Base-by-base conservation (phyloP, 352 stramenopile species). In the Phytophthora chlamydospora region DNA sequence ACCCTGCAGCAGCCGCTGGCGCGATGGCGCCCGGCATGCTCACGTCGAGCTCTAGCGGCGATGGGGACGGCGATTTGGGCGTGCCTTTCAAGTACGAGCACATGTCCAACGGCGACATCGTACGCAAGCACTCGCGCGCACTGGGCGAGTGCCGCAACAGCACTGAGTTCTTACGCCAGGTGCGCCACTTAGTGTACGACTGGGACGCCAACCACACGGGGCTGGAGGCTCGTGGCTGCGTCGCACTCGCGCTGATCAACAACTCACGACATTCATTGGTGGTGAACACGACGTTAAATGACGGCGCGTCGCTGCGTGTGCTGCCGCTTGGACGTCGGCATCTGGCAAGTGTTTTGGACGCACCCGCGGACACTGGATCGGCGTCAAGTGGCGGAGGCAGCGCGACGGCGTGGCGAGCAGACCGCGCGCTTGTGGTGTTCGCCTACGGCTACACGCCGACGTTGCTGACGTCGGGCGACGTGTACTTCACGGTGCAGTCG, bases 121-220 rank as follows among this genome's bases (percentile, higher is more conserved):
- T 94, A 12, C 58, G 65, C 12, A 93, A 93, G 62, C 87, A 94
- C 58, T 88, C 83, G 4, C 71, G 68, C 32, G 66, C 75, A 19
- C 44, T 95, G 3, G 38, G 62, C 3, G 55, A 76, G 38, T 90
- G 77, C 35, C 57, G 47, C 31, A 91, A 70, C 7, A 80, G 68
- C 32, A 61, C 73, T 0, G 63, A 90, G 42, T 90, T 92, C 42
- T 41, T 90, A 41, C 66, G 78, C 14, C 77, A 91, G 45, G 58
- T 92, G 29, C 73, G 83, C 10, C 87, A 95, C 42, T 64, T 95
- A 8, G 84, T 94, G 4, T 95, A 86, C 54, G 85, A 94, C 50
- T 94, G 85, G 84, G 84, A 95, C 49, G 84, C 82, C 35, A 93
- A 95, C 62, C 87, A 95, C 57, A 93, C 80, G 2, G 86, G 86